Evolutionary conservation across 352 stramenopile genomes (phyloP).

Genomic region (Elongisporangium anandrum): DNA sequence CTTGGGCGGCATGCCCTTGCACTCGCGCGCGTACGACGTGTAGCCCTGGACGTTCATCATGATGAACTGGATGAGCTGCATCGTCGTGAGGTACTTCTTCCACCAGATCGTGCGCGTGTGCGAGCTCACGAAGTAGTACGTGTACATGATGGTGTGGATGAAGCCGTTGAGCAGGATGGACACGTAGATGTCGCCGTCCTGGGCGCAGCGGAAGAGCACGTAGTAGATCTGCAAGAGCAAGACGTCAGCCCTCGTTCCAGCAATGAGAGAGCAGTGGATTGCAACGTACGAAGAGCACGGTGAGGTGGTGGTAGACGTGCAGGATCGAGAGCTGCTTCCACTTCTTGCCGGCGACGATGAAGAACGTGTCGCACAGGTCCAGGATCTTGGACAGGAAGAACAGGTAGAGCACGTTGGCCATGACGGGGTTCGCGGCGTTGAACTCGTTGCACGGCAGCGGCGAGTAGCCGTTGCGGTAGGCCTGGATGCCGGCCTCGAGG

Average conservation of each 20-base stretch:
- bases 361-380: slow-evolving; percentile 89
- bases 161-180: slow-evolving; percentile 95
- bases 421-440: slow-evolving; percentile 72
- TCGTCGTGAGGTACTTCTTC: slow-evolving; percentile 93
- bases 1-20: slow-evolving; percentile 54
- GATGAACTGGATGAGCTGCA: slow-evolving; percentile 94
- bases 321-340: slow-evolving; percentile 95
- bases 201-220: slow-evolving; percentile 89
- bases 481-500: slow-evolving; percentile 84
- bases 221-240: slow-evolving; percentile 81
- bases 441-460: slow-evolving; percentile 85
- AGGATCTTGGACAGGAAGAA: slow-evolving; percentile 96
- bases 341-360: slow-evolving; percentile 96
- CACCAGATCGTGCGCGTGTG: slow-evolving; percentile 96
- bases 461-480: slow-evolving; percentile 86
- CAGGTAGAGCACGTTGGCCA: slow-evolving; percentile 92
- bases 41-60: slow-evolving; percentile 64
- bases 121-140: slow-evolving; percentile 97
- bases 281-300: slow-evolving; percentile 80
- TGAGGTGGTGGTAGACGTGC: slow-evolving; percentile 97
- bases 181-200: slow-evolving; percentile 94
- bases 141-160: slow-evolving; percentile 98
- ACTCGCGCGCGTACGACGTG: slow-evolving; percentile 77
- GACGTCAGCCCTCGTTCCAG: not conserved
- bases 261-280: not conserved